Conservation (phyloP, 148 eudicot species). For the Drosera capensis region DNA sequence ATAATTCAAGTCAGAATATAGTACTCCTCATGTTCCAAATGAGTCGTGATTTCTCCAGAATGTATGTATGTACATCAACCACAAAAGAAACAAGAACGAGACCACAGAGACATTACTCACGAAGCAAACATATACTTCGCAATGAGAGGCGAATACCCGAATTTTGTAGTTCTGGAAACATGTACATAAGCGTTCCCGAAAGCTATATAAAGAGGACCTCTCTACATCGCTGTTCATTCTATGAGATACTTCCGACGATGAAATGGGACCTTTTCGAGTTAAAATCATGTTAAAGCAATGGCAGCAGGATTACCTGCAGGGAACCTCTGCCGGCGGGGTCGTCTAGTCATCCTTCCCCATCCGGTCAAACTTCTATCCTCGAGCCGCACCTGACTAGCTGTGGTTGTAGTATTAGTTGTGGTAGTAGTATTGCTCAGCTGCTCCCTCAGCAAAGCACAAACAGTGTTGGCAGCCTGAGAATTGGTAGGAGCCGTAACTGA, state of each 20-base stretch:
- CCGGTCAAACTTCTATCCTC: conserved; percentile 67
- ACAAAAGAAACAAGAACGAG: too few relatives aligned
- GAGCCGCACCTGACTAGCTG: conserved; percentile 35
- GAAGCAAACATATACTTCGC: conserved; percentile 19
- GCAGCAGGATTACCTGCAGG: conserved; percentile 34
- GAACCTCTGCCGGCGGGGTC: conserved; percentile 72
- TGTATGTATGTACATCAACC: too few relatives aligned
- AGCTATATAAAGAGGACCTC: not conserved
- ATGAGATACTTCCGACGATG: not conserved
- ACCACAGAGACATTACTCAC: conserved; percentile 28
- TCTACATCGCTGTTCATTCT: not conserved
- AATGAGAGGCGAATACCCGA: conserved; percentile 10
- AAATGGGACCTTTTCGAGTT: conserved; percentile 9
- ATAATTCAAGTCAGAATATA: too few relatives aligned
- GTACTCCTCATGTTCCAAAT: too few relatives aligned
- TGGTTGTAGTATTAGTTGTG: too few relatives aligned
- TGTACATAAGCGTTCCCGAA: conserved; percentile 23
- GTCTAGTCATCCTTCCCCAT: conserved; percentile 92
- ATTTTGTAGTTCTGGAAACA: conserved; percentile 18
- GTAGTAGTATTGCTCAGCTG: conserved; percentile 16
- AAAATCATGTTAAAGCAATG: not conserved
- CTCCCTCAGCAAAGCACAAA: conserved; percentile 22
- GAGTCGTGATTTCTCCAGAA: too few relatives aligned
- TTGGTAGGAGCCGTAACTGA: conserved; percentile 18
- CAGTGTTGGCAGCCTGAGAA: conserved; percentile 2